Conservation (phyloP, 106 monocot genomes). For the Dendrobium chrysotoxum region DNA sequence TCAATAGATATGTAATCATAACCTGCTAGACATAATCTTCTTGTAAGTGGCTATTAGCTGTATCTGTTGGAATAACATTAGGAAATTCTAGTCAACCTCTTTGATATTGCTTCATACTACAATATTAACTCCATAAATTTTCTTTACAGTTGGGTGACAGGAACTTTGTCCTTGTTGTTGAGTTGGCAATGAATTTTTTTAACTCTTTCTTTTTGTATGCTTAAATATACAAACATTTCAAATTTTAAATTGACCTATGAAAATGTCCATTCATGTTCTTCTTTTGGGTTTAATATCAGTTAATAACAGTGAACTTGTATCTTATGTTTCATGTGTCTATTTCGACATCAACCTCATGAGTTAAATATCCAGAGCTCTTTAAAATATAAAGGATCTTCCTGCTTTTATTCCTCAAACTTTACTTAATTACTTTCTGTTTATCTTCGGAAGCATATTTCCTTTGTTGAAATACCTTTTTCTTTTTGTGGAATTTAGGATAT, state of each 20-base stretch:
- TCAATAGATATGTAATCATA: not conserved
- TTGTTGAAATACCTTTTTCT: not conserved
- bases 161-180: too few species aligned
- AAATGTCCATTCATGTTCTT: not conserved
- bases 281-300: not conserved
- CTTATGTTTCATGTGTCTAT: not conserved
- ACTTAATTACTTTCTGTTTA: not conserved
- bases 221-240: too few species aligned
- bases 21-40: not conserved
- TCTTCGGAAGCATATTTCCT: not conserved
- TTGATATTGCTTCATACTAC: not conserved
- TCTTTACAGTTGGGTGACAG: not conserved
- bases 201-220: too few species aligned
- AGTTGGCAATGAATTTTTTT: too few species aligned
- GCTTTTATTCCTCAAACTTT: not conserved
- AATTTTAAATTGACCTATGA: too few species aligned
- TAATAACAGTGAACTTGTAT: not conserved
- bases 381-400: not conserved
- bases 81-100: not conserved
- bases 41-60: not conserved
- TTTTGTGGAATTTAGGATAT: slow-evolving; percentile 39
- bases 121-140: not conserved
- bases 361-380: not conserved
- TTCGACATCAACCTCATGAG: not conserved
- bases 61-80: not conserved